phyloP scores from a whole-genome alignment of 352 stramenopile species.

The Pythium utonaiense region DNA sequence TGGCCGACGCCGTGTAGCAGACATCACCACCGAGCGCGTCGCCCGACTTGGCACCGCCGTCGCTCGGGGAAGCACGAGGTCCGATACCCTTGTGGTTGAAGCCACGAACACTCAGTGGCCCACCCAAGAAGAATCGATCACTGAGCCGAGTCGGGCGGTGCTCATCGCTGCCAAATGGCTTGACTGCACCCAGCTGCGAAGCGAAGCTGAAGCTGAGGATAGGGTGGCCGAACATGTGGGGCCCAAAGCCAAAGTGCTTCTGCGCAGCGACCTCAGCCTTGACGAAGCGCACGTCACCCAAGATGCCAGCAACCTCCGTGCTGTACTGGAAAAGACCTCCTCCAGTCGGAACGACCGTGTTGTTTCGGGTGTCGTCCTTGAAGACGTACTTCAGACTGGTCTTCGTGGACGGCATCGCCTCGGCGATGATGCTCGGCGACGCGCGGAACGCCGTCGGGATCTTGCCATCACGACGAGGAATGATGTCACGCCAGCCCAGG shows the following conservation, averaged over 20 bases:
- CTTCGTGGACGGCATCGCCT: slow-evolving; percentile 89
- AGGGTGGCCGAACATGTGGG: slow-evolving; percentile 58
- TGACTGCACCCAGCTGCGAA: slow-evolving; percentile 70
- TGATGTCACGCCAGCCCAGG: slow-evolving; percentile 83
- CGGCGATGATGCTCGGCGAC: slow-evolving; percentile 87
- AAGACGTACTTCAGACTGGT: slow-evolving; percentile 92
- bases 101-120: slow-evolving; percentile 84
- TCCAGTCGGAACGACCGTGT: slow-evolving; percentile 78
- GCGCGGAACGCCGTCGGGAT: slow-evolving; percentile 87
- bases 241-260: slow-evolving; percentile 73
- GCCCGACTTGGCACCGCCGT: slow-evolving; percentile 77
- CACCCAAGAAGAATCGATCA: slow-evolving; percentile 90
- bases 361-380: slow-evolving; percentile 86
- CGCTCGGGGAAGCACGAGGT: slow-evolving; percentile 78
- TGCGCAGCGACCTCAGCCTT: slow-evolving; percentile 84
- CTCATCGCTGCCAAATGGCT: slow-evolving; percentile 74
- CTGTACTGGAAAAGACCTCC: slow-evolving; percentile 90
- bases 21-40: slow-evolving; percentile 88
- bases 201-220: slow-evolving; percentile 82
- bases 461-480: slow-evolving; percentile 77
- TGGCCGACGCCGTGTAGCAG: slow-evolving; percentile 83
- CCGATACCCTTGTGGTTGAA: slow-evolving; percentile 91
- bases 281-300: slow-evolving; percentile 88
- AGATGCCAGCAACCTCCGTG: slow-evolving; percentile 82
- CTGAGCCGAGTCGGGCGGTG: slow-evolving; percentile 84